Percentiles rank a stretch among this genome's conserved stretches.
phyloP scores from a whole-genome alignment of 176 grass and related monocot species.

The Phyllostachys edulis region DNA sequence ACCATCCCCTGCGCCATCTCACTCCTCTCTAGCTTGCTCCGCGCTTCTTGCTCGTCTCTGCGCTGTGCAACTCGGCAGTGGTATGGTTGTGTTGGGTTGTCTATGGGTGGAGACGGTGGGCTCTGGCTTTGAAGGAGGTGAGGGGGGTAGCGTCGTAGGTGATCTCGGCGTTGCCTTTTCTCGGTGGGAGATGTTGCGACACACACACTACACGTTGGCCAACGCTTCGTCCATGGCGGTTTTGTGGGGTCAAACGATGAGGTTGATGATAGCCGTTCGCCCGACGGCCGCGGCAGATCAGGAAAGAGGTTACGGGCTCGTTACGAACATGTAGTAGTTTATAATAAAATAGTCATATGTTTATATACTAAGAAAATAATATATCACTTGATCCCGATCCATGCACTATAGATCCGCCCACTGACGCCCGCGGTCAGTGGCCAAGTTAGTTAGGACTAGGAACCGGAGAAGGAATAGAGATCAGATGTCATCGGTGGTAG shows the following conservation, averaged over 20 bases:
- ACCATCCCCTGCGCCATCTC: neutral
- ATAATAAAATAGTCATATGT: too few relatives aligned
- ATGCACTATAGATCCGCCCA: too few relatives aligned
- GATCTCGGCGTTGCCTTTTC: slow-evolving; percentile 10
- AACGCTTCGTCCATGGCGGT: neutral
- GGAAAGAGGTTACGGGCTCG: too few relatives aligned
- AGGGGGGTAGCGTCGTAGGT: neutral
- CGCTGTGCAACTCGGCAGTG: neutral
- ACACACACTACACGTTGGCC: neutral
- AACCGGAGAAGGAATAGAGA: neutral
- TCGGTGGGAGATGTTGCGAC: neutral
- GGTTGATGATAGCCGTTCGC: neutral
- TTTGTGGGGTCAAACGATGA: neutral
- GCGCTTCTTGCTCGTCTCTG: neutral
- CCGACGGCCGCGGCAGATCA: neutral
- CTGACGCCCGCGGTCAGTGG: too few relatives aligned
- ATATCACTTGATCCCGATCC: too few relatives aligned
- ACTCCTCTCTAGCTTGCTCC: neutral
- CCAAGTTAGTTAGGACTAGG: neutral
- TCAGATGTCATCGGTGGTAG: neutral
- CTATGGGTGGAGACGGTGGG: neutral
- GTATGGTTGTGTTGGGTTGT: neutral
- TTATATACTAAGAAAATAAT: too few relatives aligned
- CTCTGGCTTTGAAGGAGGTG: neutral
- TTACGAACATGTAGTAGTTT: too few relatives aligned